These are phyloP conservation scores for Biancaea sappan DNA, from an alignment of 306 rosid genomes.

Conservation along the genomic window DNA sequence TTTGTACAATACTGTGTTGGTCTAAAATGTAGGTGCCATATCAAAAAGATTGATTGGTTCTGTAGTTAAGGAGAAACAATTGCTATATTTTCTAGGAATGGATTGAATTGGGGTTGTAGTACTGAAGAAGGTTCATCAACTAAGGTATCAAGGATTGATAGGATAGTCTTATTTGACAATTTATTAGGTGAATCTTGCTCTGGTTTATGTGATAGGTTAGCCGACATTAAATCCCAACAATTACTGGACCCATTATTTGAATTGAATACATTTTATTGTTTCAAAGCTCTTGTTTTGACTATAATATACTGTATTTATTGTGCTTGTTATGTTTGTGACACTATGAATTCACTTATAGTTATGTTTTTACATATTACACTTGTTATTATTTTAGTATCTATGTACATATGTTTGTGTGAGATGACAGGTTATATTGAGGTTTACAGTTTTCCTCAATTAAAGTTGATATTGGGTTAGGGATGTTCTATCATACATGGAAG, in stretches of 20 bases:
- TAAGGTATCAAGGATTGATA: conserved; percentile 18
- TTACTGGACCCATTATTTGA: conserved; percentile 12
- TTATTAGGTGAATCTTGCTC: conserved; percentile 13
- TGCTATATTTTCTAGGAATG: conserved; percentile 57
- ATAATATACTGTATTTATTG: too few species aligned
- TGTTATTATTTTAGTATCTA: too few species aligned
- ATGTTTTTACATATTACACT: too few species aligned
- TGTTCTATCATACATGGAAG: too few species aligned
- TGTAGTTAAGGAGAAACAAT: conserved; percentile 1
- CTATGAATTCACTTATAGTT: too few species aligned
- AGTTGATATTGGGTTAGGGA: too few species aligned
- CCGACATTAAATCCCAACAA: conserved; percentile 63
- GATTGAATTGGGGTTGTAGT: conserved; percentile 54
- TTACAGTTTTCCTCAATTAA: too few species aligned
- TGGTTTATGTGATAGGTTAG: conserved; percentile 37
- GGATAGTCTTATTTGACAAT: conserved; percentile 32
- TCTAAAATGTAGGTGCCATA: conserved; percentile 22
- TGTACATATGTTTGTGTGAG: too few species aligned
- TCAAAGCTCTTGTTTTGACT: neutral
- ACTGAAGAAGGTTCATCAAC: conserved; percentile 38
- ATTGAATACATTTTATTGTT: neutral
- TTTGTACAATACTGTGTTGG: too few species aligned
- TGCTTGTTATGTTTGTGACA: too few species aligned
- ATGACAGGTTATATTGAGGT: too few species aligned
- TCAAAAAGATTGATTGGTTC: conserved; percentile 16